These are phyloP conservation scores for Podila verticillata DNA, from an alignment of 192 early-diverging fungal genomes.

Conservation along the genomic window DNA sequence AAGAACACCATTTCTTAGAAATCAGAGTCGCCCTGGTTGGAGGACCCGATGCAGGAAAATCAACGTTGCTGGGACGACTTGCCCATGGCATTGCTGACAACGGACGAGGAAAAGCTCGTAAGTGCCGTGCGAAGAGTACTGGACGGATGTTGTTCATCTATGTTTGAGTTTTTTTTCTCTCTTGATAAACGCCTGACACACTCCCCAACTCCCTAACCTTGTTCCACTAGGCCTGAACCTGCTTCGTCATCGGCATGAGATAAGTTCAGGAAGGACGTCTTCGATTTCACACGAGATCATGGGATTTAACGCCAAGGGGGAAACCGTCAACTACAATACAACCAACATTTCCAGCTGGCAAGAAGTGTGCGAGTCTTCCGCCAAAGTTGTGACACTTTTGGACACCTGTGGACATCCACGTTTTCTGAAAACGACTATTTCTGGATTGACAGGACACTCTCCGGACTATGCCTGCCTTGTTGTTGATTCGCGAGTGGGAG, in stretches of 20 bases:
- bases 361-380: slow-evolving; percentile 78
- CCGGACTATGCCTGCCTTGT: slow-evolving; percentile 92
- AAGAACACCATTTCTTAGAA: slow-evolving; percentile 76
- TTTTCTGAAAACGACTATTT: slow-evolving; percentile 90
- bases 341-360: slow-evolving; percentile 76
- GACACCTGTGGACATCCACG: slow-evolving; percentile 92
- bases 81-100: slow-evolving; percentile 87
- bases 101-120: slow-evolving; percentile 80
- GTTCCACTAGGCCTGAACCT: slow-evolving; percentile 71
- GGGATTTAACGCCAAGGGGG: slow-evolving; percentile 79
- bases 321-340: slow-evolving; percentile 80
- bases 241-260: slow-evolving; percentile 91
- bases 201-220: neutral
- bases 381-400: slow-evolving; percentile 84
- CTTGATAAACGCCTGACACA: neutral
- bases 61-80: slow-evolving; percentile 85
- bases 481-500: slow-evolving; percentile 73
- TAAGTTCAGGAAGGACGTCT: slow-evolving; percentile 92
- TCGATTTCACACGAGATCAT: slow-evolving; percentile 88
- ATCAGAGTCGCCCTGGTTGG: slow-evolving; percentile 88
- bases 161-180: neutral
- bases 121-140: neutral
- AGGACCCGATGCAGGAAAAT: slow-evolving; percentile 83
- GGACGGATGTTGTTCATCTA: no score
- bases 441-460: slow-evolving; percentile 88